phyloP scores from a whole-genome alignment of 805 yeast species.

The Metschnikowia orientalis region DNA sequence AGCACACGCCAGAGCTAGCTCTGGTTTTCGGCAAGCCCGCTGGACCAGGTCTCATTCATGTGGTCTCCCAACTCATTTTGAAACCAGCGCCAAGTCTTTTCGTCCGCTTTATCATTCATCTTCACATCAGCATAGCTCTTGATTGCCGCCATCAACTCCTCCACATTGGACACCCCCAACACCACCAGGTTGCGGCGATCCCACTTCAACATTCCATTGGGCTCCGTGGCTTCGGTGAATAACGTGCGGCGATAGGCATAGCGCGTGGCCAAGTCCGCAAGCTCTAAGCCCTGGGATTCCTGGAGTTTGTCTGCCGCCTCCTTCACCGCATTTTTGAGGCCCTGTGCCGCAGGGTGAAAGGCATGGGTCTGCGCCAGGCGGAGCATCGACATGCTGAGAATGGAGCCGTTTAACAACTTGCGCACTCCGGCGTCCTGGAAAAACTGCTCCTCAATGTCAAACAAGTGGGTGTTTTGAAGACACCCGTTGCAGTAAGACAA shows the following conservation, averaged over 20 bases:
- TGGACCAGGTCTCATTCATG: conserved; percentile 62
- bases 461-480: conserved; percentile 62
- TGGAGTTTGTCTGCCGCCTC: conserved; percentile 39
- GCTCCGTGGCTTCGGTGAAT: conserved; percentile 13
- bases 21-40: conserved; percentile 25
- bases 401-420: conserved; percentile 73
- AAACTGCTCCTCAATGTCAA: conserved; percentile 46
- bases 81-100: conserved; percentile 38
- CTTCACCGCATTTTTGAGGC: conserved; percentile 50
- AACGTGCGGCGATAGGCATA: conserved; percentile 54
- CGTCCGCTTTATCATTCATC: conserved; percentile 45
- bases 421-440: conserved; percentile 50
- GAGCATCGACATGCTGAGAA: conserved; percentile 81
- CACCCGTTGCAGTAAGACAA: conserved; percentile 80
- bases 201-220: conserved; percentile 18
- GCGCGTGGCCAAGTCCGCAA: conserved; percentile 79
- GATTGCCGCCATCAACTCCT: conserved; percentile 63
- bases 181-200: conserved; percentile 52
- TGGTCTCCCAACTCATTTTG: conserved; percentile 45
- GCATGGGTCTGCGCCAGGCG: conserved; percentile 60
- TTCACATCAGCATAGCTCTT: conserved; percentile 41
- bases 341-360: conserved; percentile 76
- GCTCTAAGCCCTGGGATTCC: conserved; percentile 43
- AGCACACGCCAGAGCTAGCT: no score
- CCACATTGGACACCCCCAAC: conserved; percentile 65